These are phyloP conservation scores for Jamesozyma hellenica DNA, from an alignment of 805 yeast species.

Conservation along the genomic window DNA sequence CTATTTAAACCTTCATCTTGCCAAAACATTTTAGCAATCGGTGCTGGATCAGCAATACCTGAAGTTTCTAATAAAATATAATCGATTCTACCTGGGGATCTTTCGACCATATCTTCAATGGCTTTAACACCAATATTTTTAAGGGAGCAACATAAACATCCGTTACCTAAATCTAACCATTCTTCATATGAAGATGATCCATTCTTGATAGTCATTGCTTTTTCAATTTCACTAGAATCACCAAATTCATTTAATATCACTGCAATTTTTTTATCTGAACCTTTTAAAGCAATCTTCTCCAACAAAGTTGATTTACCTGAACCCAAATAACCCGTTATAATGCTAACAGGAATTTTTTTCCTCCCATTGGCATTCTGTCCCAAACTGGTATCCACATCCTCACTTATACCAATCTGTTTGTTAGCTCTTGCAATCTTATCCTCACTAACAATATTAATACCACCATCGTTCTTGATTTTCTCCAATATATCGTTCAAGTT, in stretches of 20 bases:
- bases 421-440: slow-evolving; percentile 25
- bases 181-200: slow-evolving; percentile 58
- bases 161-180: slow-evolving; percentile 95
- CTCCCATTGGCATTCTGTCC: neutral
- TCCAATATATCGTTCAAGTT: slow-evolving; percentile 20
- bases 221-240: slow-evolving; percentile 82
- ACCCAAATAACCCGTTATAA: slow-evolving; percentile 90
- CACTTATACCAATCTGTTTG: slow-evolving; percentile 6
- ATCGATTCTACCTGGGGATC: slow-evolving; percentile 66
- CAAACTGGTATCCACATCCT: neutral
- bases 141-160: slow-evolving; percentile 93
- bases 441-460: slow-evolving; percentile 20
- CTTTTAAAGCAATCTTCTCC: slow-evolving; percentile 56
- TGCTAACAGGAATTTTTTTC: slow-evolving; percentile 73
- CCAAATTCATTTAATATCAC: slow-evolving; percentile 90
- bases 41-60: slow-evolving; percentile 96
- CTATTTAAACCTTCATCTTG: slow-evolving; percentile 80
- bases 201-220: slow-evolving; percentile 58
- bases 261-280: slow-evolving; percentile 67
- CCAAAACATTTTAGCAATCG: slow-evolving; percentile 97
- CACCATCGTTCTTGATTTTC: slow-evolving; percentile 21
- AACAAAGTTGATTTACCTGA: slow-evolving; percentile 87
- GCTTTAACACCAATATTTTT: slow-evolving; percentile 93
- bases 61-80: slow-evolving; percentile 90
- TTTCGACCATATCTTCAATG: slow-evolving; percentile 72